Percentiles rank a stretch among this genome's conserved stretches.
These are phyloP conservation scores for Dacryopinax spathularia DNA, from an alignment of 768 basidiomycete species.

Conservation along the genomic window DNA sequence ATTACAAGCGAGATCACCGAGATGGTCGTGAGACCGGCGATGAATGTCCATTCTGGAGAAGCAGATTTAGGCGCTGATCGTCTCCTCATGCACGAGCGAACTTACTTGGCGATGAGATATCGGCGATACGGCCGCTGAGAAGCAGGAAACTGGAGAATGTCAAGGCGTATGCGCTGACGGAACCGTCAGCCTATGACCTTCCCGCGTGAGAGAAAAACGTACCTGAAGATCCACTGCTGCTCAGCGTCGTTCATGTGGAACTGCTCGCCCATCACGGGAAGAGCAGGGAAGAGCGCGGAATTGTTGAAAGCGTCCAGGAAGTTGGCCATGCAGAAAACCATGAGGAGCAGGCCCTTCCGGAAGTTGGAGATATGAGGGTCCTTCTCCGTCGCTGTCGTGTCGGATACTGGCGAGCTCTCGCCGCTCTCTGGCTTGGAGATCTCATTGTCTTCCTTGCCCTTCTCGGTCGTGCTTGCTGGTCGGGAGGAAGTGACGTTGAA, in stretches of 20 bases:
- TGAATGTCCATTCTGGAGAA: neutral
- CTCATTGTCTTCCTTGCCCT: neutral
- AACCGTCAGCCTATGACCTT: slow-evolving; percentile 20
- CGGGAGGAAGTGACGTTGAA: neutral
- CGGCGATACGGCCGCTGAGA: slow-evolving; percentile 6
- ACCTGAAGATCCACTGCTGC: neutral
- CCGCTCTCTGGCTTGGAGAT: neutral
- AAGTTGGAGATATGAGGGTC: slow-evolving; percentile 14
- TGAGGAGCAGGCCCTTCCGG: slow-evolving; percentile 24
- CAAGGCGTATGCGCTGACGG: slow-evolving; percentile 27
- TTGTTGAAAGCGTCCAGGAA: slow-evolving; percentile 35
- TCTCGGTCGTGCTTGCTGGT: neutral
- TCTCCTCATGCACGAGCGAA: neutral
- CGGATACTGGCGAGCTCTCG: neutral
- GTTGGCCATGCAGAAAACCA: slow-evolving; percentile 30
- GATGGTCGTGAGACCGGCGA: neutral
- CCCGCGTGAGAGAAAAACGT: slow-evolving; percentile 21
- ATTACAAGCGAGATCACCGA: neutral
- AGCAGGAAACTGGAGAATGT: slow-evolving; percentile 34
- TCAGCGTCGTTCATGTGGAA: neutral
- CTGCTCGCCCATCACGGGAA: slow-evolving; percentile 24
- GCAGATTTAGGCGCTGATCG: neutral
- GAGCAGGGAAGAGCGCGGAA: slow-evolving; percentile 28
- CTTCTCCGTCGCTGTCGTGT: neutral
- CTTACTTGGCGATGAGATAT: neutral